Evolutionary conservation across 2,329 filamentous ascomycete genomes (phyloP), one percentile per base, ranked within the genome.

Genomic region (Xylaria multiplex): DNA sequence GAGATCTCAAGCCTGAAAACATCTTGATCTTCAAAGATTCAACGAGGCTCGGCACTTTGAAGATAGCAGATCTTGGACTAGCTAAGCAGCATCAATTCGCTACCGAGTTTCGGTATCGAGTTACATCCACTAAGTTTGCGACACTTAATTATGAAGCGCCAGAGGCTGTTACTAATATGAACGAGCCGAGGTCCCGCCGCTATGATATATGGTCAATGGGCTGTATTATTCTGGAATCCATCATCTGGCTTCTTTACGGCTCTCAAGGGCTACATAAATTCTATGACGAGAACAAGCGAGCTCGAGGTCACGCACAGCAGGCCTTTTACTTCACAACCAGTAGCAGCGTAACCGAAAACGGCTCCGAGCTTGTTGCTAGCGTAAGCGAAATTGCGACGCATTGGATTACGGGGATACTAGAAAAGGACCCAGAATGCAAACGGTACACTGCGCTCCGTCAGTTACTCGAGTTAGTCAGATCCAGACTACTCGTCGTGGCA

Each of bases 161-260:
- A 1, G 66, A 69, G 32, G 61, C 53, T 16, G 43, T 57, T 30
- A 42, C 55, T 24, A 54, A 59, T n/a, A 49, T 2, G 1, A 19
- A 63, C 16, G 16, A 27, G 19, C 40, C 49, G 2, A 68, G 67
- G 1, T 72, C 73, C 3, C 52, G 72, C 1, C 67, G 60, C 6
- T 76, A 73, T 40, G 74, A 76, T 45, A 67, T 73, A 1, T 77
- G 74, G 74, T 70, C 71, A 8, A 66, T 76, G 46, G 75, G 74
- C 0, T 76, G 74, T 35, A 70, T 75, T 11, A 69, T 69, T n/a
- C 45, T 76, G 1, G 74, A 76, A 59, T 73, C 70, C 19, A 40
- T 73, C 45, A 66, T 75, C 6, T 76, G 74, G 73, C 46, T 72
- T 14, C 52, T 69, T 16, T 69, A 71, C 43, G 71, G 69, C 1